phyloP scores from a whole-genome alignment of 2,329 filamentous ascomycete species.

The Cladosporium colombiae region DNA sequence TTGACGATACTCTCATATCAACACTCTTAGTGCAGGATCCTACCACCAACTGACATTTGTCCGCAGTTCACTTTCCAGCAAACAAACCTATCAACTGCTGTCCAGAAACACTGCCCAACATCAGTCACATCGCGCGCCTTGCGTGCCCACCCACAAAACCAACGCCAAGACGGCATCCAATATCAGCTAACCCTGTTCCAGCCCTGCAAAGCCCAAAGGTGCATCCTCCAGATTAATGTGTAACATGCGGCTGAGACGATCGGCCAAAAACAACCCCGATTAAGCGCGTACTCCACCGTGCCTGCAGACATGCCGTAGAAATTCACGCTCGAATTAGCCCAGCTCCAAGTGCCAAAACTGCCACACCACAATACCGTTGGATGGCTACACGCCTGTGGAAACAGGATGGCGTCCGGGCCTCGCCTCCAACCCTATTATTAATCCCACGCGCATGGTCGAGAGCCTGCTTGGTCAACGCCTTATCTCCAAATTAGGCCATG shows the following conservation, averaged over 20 bases:
- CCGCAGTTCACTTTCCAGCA: background rate
- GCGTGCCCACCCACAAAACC: background rate
- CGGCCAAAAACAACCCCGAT: background rate
- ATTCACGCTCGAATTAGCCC: background rate
- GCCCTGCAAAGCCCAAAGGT: background rate
- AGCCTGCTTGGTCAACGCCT: background rate
- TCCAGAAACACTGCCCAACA: background rate
- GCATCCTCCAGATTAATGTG: background rate
- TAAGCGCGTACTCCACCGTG: background rate
- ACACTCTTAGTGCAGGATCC: background rate
- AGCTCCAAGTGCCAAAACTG: background rate
- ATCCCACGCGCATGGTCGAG: background rate
- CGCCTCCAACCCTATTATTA: background rate
- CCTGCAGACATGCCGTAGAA: background rate
- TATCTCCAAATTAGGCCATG: background rate
- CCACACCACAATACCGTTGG: background rate
- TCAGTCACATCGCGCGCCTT: background rate
- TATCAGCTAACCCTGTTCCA: background rate
- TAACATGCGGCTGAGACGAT: background rate
- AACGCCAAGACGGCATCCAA: background rate
- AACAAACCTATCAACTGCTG: background rate
- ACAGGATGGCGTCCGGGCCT: background rate
- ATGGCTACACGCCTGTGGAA: background rate
- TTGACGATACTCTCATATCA: background rate
- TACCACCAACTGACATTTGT: background rate